Conservation (phyloP, 176 grass and related monocot species). For the Avena eriantha region DNA sequence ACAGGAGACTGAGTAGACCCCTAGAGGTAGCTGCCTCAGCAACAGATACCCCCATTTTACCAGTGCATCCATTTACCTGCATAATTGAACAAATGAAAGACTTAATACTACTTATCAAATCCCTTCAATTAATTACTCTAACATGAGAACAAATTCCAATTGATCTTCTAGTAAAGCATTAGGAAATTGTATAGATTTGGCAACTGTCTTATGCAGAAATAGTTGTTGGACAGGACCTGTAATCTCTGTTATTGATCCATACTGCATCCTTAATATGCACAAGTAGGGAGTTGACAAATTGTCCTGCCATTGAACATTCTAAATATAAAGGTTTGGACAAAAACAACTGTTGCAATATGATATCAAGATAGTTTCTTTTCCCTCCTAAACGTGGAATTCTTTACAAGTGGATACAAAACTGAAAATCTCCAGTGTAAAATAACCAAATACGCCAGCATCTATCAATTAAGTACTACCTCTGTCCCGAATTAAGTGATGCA, state of each 20-base stretch:
- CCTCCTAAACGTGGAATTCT: no score
- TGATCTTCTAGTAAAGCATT: slow-evolving; percentile 21
- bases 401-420: no score
- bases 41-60: slow-evolving; percentile 81
- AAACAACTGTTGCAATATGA: background rate
- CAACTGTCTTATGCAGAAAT: background rate
- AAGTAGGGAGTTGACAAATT: background rate
- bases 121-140: background rate
- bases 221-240: background rate
- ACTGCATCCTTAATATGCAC: slow-evolving; percentile 11
- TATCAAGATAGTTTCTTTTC: background rate
- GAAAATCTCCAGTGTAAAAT: no score
- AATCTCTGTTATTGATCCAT: background rate
- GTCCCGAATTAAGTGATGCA: no score
- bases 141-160: background rate
- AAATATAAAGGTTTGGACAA: background rate
- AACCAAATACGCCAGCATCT: background rate
- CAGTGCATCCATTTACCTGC: slow-evolving; percentile 92
- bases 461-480: background rate
- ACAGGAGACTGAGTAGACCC: no score
- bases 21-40: slow-evolving; percentile 65
- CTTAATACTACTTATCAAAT: background rate
- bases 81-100: slow-evolving; percentile 33
- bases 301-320: background rate
- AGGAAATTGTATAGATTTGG: background rate